phyloP scores from a whole-genome alignment of 1,139 yeast species.

The Geotrichum carabidarum region DNA sequence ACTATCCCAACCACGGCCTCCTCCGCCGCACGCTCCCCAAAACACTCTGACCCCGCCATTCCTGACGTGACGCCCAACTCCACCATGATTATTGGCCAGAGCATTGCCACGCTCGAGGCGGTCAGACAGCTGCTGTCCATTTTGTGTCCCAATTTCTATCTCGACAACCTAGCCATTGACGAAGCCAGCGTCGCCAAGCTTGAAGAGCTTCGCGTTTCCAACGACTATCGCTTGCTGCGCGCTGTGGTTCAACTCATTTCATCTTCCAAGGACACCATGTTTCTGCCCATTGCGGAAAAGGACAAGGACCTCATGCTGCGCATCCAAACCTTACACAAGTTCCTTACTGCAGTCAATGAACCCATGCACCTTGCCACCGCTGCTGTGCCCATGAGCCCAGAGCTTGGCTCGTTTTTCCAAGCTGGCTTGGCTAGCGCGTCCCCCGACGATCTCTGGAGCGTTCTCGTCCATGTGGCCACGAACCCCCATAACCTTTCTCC shows the following conservation, averaged over 20 bases:
- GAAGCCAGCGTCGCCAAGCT: slow-evolving; percentile 31
- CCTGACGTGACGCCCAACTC: background rate
- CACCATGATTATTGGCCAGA: slow-evolving; percentile 23
- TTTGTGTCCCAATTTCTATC: slow-evolving; percentile 25
- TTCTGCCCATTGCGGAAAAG: slow-evolving; percentile 26
- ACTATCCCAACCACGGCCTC: slow-evolving; percentile 9
- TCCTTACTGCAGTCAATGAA: slow-evolving; percentile 17
- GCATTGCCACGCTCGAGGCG: slow-evolving; percentile 35
- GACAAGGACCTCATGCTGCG: slow-evolving; percentile 26
- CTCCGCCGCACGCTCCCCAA: background rate
- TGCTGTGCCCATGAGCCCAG: background rate
- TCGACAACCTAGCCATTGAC: slow-evolving; percentile 29
- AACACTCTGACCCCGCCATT: background rate
- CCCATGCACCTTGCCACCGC: background rate
- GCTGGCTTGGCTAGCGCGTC: background rate
- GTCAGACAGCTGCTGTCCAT: slow-evolving; percentile 32
- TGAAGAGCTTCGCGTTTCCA: slow-evolving; percentile 37
- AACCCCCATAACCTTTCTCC: background rate
- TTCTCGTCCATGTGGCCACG: slow-evolving; percentile 4
- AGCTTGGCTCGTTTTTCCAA: background rate
- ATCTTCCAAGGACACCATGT: slow-evolving; percentile 21
- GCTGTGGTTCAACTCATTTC: slow-evolving; percentile 33
- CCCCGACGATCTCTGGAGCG: slow-evolving; percentile 3
- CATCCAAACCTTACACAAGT: slow-evolving; percentile 24
- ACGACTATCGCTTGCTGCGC: slow-evolving; percentile 35